Base-by-base conservation (phyloP, 768 basidiomycete genomes). In the Leucocoprinus birnbaumii region DNA sequence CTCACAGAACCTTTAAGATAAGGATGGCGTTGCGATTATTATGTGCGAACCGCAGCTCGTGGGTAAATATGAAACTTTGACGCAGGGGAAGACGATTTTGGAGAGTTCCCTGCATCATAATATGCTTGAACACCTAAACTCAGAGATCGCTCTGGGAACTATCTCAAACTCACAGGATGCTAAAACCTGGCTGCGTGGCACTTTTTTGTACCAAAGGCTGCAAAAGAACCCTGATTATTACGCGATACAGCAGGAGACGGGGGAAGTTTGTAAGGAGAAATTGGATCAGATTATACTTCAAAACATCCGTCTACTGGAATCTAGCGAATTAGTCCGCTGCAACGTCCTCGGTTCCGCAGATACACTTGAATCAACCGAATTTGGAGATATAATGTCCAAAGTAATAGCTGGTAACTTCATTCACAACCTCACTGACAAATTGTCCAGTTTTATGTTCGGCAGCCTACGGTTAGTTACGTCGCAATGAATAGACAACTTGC, bases 111-210 rank as follows among this genome's bases (percentile, higher is more conserved):
- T 95, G 9, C 94, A 97, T 68, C 71, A 73, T 47, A 89, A 91
- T 64, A 80, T 99, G 5, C 73, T 85, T 2, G 96, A 98, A 66
- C 94, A 98, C 67, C 71, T 99, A 60, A 98, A 98, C 64, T 93
- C 93, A 1, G 96, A 99, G 71, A 88, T 98, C 52, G 87, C 87
- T 0, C 77, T 98, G 9, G 82, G 85, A 2, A 94, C 95, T 0
- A 94, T 99, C 63, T 83, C 78, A 3, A 76, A 79, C 60, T 57
- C 89, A 3, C 68, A 77, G 2, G 80, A 79, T 5, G 96, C 94
- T 1, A 89, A 88, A 61, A 72, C 78, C 14, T 99, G 97, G 97
- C 71, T 96, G 22, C 80, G 77, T 19, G 83, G 80, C 52, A 91
- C 95, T 0, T 99, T 98, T 69, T 72, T 99, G 13, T 96, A 82